A percentile compares a stretch with the other conserved stretches of the same genome.
Evolutionary conservation across 2,329 filamentous ascomycete genomes (phyloP).

Genomic region (Stemphylium beticola): DNA sequence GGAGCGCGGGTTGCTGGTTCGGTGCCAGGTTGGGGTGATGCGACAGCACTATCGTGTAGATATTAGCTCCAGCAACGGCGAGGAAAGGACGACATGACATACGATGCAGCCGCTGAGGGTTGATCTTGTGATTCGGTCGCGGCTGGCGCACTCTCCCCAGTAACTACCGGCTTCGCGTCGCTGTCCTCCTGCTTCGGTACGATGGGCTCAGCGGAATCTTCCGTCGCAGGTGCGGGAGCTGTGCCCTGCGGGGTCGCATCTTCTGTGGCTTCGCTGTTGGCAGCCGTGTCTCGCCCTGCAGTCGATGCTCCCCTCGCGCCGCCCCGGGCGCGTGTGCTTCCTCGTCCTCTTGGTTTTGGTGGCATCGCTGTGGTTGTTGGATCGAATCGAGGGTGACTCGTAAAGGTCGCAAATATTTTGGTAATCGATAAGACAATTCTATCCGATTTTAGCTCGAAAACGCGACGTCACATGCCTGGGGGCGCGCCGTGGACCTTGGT

Average conservation of each 20-base stretch:
- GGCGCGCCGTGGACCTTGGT: not conserved
- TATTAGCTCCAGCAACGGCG: slow-evolving; percentile 1
- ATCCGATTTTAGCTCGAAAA: not conserved
- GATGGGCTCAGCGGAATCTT: slow-evolving; percentile 13
- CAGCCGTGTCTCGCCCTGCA: slow-evolving; percentile 15
- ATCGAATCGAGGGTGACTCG: slow-evolving; percentile 14
- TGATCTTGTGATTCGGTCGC: slow-evolving; percentile 19
- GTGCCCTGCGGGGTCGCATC: slow-evolving; percentile 24
- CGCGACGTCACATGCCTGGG: slow-evolving; percentile 16
- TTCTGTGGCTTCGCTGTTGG: slow-evolving; percentile 18
- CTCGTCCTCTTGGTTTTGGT: slow-evolving; percentile 38
- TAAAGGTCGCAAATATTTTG: slow-evolving; percentile 22
- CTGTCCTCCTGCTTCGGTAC: slow-evolving; percentile 31
- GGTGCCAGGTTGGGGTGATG: slow-evolving; percentile 24
- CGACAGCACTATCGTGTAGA: slow-evolving; percentile 14
- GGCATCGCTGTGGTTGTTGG: slow-evolving; percentile 32
- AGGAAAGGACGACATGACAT: not conserved
- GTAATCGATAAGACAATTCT: slow-evolving; percentile 34
- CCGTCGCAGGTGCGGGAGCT: slow-evolving; percentile 13
- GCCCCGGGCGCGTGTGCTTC: slow-evolving; percentile 29
- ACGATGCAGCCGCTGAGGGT: slow-evolving; percentile 21
- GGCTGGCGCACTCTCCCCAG: slow-evolving; percentile 17
- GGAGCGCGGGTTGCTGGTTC: slow-evolving; percentile 30
- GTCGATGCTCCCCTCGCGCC: slow-evolving; percentile 27
- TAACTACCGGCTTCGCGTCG: slow-evolving; percentile 20